phyloP scores from a whole-genome alignment of 257 asterid species.

The Ilex aquifolium region DNA sequence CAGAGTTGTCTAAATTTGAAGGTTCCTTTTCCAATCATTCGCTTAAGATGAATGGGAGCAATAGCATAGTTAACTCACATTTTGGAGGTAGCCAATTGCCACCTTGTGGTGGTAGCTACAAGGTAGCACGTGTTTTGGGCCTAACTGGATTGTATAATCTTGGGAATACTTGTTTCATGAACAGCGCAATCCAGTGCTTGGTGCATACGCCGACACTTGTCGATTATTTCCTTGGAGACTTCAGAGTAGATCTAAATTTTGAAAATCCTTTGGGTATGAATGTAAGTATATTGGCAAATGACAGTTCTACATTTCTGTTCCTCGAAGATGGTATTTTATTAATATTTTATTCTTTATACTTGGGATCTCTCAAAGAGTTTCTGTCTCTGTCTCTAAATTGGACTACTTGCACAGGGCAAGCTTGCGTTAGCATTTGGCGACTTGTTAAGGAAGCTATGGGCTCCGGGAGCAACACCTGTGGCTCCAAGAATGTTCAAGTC shows the following conservation, averaged over 20 bases:
- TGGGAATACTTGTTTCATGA: slow-evolving; percentile 33
- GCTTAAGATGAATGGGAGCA: slow-evolving; percentile 32
- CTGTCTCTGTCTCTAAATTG: slow-evolving; percentile 9
- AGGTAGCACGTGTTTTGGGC: slow-evolving; percentile 15
- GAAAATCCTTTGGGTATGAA: slow-evolving; percentile 64
- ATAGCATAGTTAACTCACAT: slow-evolving; percentile 23
- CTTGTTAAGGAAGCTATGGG: slow-evolving; percentile 63
- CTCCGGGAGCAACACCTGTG: slow-evolving; percentile 44
- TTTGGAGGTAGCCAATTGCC: slow-evolving; percentile 20
- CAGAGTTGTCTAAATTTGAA: slow-evolving; percentile 20
- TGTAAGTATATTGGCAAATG: slow-evolving; percentile 25
- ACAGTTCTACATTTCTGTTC: not conserved
- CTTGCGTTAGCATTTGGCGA: slow-evolving; percentile 71
- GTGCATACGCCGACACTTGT: slow-evolving; percentile 50
- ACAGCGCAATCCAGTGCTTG: slow-evolving; percentile 29
- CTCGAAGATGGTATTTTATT: too few relatives aligned
- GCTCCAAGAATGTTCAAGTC: slow-evolving; percentile 57
- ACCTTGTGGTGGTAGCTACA: slow-evolving; percentile 15
- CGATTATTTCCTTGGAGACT: slow-evolving; percentile 68
- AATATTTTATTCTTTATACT: not conserved
- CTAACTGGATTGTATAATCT: slow-evolving; percentile 45
- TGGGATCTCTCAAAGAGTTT: not conserved
- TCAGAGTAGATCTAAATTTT: slow-evolving; percentile 53
- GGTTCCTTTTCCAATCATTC: slow-evolving; percentile 34
- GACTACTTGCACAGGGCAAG: slow-evolving; percentile 45